Base-by-base conservation (phyloP, 148 eudicot species). In the Rhododendron williamsianum region DNA sequence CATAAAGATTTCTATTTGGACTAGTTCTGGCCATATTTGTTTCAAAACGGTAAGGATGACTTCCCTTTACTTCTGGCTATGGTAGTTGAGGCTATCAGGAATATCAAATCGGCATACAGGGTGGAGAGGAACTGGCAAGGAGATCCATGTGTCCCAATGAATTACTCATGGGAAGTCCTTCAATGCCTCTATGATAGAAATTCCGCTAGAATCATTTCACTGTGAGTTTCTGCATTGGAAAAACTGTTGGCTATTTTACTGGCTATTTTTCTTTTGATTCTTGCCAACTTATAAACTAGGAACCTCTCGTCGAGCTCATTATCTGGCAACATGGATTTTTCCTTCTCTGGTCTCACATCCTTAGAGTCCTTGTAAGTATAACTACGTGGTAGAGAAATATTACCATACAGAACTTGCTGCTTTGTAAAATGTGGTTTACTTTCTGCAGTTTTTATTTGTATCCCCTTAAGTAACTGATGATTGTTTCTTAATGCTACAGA, bases 41-140 rank as follows among this genome's bases (percentile, higher is more conserved):
- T 27, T 69, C 35, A 30, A 35, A 15, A 72, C 2, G 2, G 19
- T 12, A 35, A 33, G 19, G 41, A 33, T 72, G 9, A 72, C 9
- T 35, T 30, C 43, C 43, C 21, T 13, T 72, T 19, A 10, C 13
- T 81, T 81, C 10, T 52, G 82, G 67, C 19, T 72, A 27, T 54
- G 38, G 23, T 77, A 91, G 92, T 86, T 80, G 81, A 33, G n/a
- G 90, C 91, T 13, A 69, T 92, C 3, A 19, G 36, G 77, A 48
- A 85, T n/a, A 87, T 90, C 63, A 91, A 91, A 85, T 85, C 84
- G n/a, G 45, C 3, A 3, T 91, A 91, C 65, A 79, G 71, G 7
- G 18, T 85, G 86, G 58, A 30, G 38, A 90, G 78, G 76, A 87
- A 89, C 45, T 91, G 93, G 94, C 92, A 91, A 86, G 92, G 94